A percentile compares a stretch with the other conserved stretches of the same genome.
These are phyloP conservation scores for Colletotrichum sp. DNA, from an alignment of 2,329 filamentous ascomycete species.

Conservation along the genomic window DNA sequence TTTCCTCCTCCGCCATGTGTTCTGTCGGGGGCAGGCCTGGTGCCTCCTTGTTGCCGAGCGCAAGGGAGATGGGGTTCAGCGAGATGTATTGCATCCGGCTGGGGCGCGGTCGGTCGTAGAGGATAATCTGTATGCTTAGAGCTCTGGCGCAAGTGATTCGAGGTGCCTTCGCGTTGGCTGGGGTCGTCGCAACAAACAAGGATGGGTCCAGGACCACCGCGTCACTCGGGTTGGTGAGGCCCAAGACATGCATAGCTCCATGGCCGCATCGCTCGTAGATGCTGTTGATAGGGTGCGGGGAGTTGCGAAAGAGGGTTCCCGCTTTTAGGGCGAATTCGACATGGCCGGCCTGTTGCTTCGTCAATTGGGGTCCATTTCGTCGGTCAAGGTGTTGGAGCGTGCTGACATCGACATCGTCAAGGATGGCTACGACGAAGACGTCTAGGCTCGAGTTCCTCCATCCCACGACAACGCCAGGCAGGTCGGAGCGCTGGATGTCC, in stretches of 20 bases:
- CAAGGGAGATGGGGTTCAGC: slow-evolving; percentile 84
- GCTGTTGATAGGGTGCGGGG: slow-evolving; percentile 77
- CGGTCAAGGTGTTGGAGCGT: neutral
- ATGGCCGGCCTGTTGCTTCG: slow-evolving; percentile 64
- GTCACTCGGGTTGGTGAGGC: slow-evolving; percentile 72
- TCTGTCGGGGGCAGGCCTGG: slow-evolving; percentile 28
- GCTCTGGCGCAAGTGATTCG: slow-evolving; percentile 74
- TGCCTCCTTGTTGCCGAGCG: slow-evolving; percentile 73
- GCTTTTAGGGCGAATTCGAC: slow-evolving; percentile 88
- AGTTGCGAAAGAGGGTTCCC: slow-evolving; percentile 82
- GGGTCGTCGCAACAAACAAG: slow-evolving; percentile 68
- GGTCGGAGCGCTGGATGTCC: slow-evolving; percentile 74
- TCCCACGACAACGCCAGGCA: slow-evolving; percentile 86
- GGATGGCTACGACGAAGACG: slow-evolving; percentile 84
- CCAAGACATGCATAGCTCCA: slow-evolving; percentile 82
- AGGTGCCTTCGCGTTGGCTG: slow-evolving; percentile 61
- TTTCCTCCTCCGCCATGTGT: slow-evolving; percentile 75
- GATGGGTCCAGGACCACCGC: slow-evolving; percentile 65
- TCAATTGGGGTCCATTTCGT: neutral
- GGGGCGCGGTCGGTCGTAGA: slow-evolving; percentile 87
- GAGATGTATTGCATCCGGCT: slow-evolving; percentile 96
- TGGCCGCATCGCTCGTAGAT: slow-evolving; percentile 87
- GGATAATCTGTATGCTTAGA: slow-evolving; percentile 81
- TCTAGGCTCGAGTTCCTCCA: slow-evolving; percentile 94
- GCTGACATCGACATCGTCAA: slow-evolving; percentile 88